A percentile compares a stretch with the other conserved stretches of the same genome.
These are phyloP conservation scores for Boechera divaricarpa DNA, from an alignment of 345 rosid species.

Conservation along the genomic window DNA sequence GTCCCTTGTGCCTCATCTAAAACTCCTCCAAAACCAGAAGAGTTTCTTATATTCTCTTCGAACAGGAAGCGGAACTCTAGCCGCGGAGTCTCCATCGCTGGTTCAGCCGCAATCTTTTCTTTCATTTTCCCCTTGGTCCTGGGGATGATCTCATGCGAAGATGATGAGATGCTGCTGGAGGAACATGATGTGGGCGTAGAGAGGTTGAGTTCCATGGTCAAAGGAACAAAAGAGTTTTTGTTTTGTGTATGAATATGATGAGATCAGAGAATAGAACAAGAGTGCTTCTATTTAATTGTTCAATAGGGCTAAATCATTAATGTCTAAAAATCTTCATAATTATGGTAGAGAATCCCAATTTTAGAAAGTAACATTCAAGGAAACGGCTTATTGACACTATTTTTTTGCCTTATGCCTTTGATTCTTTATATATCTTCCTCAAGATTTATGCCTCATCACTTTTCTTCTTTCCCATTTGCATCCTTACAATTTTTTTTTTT, in stretches of 20 bases:
- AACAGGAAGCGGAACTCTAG: conserved; percentile 39
- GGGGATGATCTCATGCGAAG: conserved; percentile 37
- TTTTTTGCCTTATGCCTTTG: conserved; percentile 35
- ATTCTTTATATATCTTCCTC: conserved; percentile 39
- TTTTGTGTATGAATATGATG: conserved; percentile 19
- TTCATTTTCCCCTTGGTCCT: conserved; percentile 34
- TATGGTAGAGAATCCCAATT: conserved; percentile 41
- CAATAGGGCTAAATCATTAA: conserved; percentile 31
- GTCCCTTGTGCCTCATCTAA: conserved; percentile 35
- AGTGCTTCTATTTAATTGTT: conserved; percentile 42
- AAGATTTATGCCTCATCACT: conserved; percentile 31
- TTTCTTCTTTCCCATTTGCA: conserved; percentile 37
- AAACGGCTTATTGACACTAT: conserved; percentile 40
- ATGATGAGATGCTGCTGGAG: conserved; percentile 42
- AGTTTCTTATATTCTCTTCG: conserved; percentile 32
- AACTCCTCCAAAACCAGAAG: conserved; percentile 24
- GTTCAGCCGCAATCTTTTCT: conserved; percentile 17
- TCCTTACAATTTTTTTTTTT: not conserved
- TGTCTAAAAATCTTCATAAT: conserved; percentile 37
- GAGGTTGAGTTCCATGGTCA: conserved; percentile 43
- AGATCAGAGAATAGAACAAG: not conserved
- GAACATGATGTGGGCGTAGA: conserved; percentile 33
- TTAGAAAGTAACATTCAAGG: conserved; percentile 41
- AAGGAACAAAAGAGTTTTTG: conserved; percentile 1
- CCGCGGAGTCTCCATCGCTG: conserved; percentile 30